Percentiles rank a stretch among this genome's conserved stretches.
These are phyloP conservation scores for Monascus ruber DNA, from an alignment of 2,329 filamentous ascomycete genomes.

Conservation along the genomic window DNA sequence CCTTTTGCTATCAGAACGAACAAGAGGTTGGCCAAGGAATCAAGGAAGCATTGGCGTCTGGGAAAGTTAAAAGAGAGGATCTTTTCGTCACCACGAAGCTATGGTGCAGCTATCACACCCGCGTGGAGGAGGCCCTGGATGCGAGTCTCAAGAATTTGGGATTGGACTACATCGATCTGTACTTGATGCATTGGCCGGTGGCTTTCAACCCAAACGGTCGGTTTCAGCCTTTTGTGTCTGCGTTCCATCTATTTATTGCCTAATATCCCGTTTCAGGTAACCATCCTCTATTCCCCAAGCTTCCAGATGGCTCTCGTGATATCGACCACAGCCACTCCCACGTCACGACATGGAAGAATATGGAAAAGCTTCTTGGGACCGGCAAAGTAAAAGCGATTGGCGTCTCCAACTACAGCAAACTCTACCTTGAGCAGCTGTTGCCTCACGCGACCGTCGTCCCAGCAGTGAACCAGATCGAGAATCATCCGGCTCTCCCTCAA, in stretches of 20 bases:
- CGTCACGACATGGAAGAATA: slow-evolving; percentile 63
- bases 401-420: slow-evolving; percentile 47
- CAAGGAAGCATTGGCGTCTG: slow-evolving; percentile 57
- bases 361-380: slow-evolving; percentile 47
- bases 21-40: slow-evolving; percentile 70
- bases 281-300: slow-evolving; percentile 53
- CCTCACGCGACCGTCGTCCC: slow-evolving; percentile 50
- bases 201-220: slow-evolving; percentile 63
- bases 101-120: slow-evolving; percentile 68
- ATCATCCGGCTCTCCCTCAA: slow-evolving; percentile 58
- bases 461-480: slow-evolving; percentile 70
- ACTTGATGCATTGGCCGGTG: slow-evolving; percentile 73
- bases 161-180: slow-evolving; percentile 71
- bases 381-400: slow-evolving; percentile 48
- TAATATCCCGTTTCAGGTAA: slow-evolving; percentile 12
- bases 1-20: slow-evolving; percentile 46
- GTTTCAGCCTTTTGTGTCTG: neutral
- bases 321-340: slow-evolving; percentile 59
- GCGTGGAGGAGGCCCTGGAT: slow-evolving; percentile 57
- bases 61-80: slow-evolving; percentile 61
- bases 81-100: slow-evolving; percentile 78
- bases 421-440: slow-evolving; percentile 44
- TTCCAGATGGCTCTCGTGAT: slow-evolving; percentile 61
- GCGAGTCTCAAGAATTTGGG: slow-evolving; percentile 63
- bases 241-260: too few species aligned